Percentiles rank a stretch among this genome's conserved stretches.
Conservation (phyloP, 768 basidiomycete species). For the Cystobasidiopsis lactophilus region DNA sequence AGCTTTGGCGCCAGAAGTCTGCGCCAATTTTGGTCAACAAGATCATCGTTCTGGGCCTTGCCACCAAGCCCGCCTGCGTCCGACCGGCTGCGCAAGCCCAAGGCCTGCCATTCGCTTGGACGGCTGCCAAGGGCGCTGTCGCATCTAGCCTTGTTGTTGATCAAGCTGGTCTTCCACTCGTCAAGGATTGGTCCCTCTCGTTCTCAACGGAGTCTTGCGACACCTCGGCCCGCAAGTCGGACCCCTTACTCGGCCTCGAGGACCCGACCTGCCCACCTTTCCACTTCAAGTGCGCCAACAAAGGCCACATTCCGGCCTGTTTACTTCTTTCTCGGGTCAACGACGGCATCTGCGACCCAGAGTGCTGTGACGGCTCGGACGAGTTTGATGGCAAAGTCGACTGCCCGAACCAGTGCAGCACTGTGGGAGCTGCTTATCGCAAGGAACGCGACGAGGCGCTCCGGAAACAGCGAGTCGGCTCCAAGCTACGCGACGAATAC, state of each 20-base stretch:
- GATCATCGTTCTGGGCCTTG: slow-evolving; percentile 54
- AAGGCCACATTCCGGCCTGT: slow-evolving; percentile 59
- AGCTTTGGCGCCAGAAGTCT: slow-evolving; percentile 47
- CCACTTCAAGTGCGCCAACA: slow-evolving; percentile 61
- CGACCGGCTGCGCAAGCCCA: slow-evolving; percentile 25
- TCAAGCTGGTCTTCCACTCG: slow-evolving; percentile 24
- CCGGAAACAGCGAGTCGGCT: slow-evolving; percentile 67
- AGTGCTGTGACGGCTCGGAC: slow-evolving; percentile 93
- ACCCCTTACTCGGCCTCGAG: too few relatives aligned
- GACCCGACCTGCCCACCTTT: slow-evolving; percentile 10
- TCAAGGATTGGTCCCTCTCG: slow-evolving; percentile 25
- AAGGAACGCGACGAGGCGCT: slow-evolving; percentile 47
- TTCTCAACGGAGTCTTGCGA: slow-evolving; percentile 3
- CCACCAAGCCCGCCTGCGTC: slow-evolving; percentile 39
- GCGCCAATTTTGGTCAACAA: slow-evolving; percentile 56
- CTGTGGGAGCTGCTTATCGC: slow-evolving; percentile 47
- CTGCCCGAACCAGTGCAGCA: slow-evolving; percentile 54
- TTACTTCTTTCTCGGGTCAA: slow-evolving; percentile 65
- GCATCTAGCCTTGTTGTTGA: slow-evolving; percentile 31
- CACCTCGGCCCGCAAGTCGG: slow-evolving; percentile 5
- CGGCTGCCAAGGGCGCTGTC: slow-evolving; percentile 35
- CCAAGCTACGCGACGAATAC: slow-evolving; percentile 76
- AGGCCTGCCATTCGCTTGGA: slow-evolving; percentile 48
- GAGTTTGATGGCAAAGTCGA: slow-evolving; percentile 44
- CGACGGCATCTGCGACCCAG: slow-evolving; percentile 78